Percentiles rank a stretch among this genome's conserved stretches.
Conservation (phyloP, 768 basidiomycete species). For the Pulveroboletus frians region DNA sequence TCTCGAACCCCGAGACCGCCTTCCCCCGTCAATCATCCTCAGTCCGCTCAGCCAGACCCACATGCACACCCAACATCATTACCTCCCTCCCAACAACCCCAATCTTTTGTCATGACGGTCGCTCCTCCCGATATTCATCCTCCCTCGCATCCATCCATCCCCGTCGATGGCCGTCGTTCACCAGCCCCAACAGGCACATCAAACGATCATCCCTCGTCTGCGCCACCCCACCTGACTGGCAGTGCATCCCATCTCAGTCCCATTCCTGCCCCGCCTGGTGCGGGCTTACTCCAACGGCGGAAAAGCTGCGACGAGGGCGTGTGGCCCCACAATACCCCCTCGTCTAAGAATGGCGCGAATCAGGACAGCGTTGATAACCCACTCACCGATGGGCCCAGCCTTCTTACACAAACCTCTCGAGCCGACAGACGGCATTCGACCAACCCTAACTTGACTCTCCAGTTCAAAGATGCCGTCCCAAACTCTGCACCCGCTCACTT, state of each 20-base stretch:
- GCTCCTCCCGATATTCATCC: conserved; percentile 33
- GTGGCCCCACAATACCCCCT: conserved; percentile 35
- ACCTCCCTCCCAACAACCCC: conserved; percentile 27
- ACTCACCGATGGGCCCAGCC: conserved; percentile 16
- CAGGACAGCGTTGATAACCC: conserved; percentile 9
- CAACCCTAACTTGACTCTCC: conserved; percentile 45
- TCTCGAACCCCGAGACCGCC: conserved; percentile 8
- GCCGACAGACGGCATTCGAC: conserved; percentile 50
- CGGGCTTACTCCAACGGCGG: conserved; percentile 21
- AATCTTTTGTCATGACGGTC: conserved; percentile 40
- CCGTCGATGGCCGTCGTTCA: conserved; percentile 3
- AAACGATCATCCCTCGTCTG: conserved; percentile 5
- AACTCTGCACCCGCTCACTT: conserved; percentile 24
- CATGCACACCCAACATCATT: conserved; percentile 10
- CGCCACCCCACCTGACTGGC: conserved; percentile 10
- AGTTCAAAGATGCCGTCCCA: conserved; percentile 9
- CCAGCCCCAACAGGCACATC: not conserved
- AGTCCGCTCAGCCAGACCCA: not conserved
- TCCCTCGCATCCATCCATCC: conserved; percentile 1
- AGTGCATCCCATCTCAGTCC: conserved; percentile 20
- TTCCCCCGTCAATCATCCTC: conserved; percentile 11
- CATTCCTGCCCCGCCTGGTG: conserved; percentile 12
- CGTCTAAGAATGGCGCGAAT: conserved; percentile 16
- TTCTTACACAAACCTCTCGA: conserved; percentile 31
- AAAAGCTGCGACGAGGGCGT: conserved; percentile 44